Evolutionary conservation across 768 basidiomycete genomes (phyloP), one percentile per base, ranked within the genome.

Genomic region (Phlebiopsis gigantea): DNA sequence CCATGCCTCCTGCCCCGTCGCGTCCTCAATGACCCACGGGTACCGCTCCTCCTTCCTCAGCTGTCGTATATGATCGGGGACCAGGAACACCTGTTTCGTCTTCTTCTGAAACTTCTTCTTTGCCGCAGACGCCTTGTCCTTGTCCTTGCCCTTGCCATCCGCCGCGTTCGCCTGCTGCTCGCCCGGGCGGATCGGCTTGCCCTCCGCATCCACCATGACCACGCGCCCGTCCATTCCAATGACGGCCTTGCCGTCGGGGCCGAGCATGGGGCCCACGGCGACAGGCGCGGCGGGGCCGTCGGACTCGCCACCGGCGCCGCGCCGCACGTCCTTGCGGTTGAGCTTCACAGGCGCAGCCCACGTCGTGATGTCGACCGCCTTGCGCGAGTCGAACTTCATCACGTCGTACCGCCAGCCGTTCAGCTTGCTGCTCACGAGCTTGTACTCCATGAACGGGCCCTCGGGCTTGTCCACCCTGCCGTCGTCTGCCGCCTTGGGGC

Each of bases 1-100:
- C 93, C 93, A 95, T 14, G 82, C 69, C 71, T 94, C 90, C 56
- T 77, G 74, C 50, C 82, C 78, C 19, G 77, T 77, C 34, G 78
- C 81, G 67, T 93, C 91, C 74, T 95, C 93, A 74, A 94, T 82
- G 39, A 95, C 87, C 93, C 93, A 95, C 2, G 93, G 93, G 70
- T 89, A 90, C 61, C 89, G 76, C 72, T 95, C 93, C 72, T 95
- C 93, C 65, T 80, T 81, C 69, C 88, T 77, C 64, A 94, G 75
- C 71, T 90, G 86, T 62, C 91, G 75, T 50, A 82, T 77, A 39
- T 85, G 85, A 55, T 93, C 90, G 0, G 88, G 83, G 1, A 93
- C 86, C 59, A 84, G 79, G 72, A 87, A 93, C 19, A 94, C 89
- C 74, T 84, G 92, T 74, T 69, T 81, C 62, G 75, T 93, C 81